A percentile compares a stretch with the other conserved stretches of the same genome.
phyloP scores from a whole-genome alignment of 495 filamentous ascomycete genomes.

The Talaromyces thailandensis region DNA sequence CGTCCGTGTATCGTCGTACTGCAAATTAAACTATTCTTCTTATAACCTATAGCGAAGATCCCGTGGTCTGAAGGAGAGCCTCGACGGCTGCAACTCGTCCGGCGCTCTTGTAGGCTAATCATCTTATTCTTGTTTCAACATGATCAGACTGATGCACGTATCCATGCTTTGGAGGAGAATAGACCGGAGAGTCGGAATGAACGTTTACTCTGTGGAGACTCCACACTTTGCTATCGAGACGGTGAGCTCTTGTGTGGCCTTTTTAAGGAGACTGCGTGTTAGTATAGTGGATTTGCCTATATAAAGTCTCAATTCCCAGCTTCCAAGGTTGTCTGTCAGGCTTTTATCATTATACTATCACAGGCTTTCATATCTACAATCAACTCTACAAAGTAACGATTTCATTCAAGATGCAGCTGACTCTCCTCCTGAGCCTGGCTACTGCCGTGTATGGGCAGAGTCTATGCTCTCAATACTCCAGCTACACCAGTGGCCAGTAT shows the following conservation, averaged over 20 bases:
- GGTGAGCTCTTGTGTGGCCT: not conserved
- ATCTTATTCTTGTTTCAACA: not conserved
- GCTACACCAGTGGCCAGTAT: constrained; percentile 24
- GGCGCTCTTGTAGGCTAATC: not conserved
- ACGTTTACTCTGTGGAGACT: not conserved
- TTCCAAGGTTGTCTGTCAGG: not conserved
- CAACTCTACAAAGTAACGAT: not conserved
- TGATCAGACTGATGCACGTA: not conserved
- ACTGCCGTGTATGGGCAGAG: constrained; percentile 10
- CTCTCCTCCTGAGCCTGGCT: constrained; percentile 1
- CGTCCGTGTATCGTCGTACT: too few species aligned
- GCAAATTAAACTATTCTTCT: too few species aligned
- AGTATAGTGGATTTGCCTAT: not conserved
- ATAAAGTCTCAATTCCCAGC: not conserved
- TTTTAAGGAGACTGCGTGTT: not conserved
- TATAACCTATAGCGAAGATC: too few species aligned
- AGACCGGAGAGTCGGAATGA: not conserved
- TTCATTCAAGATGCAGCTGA: constrained; percentile 6
- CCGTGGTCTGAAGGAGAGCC: too few species aligned
- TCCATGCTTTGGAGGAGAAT: not conserved
- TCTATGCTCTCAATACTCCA: constrained; percentile 31
- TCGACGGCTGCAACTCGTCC: not conserved
- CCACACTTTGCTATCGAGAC: not conserved
- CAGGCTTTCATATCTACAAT: not conserved
- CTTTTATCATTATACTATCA: not conserved